phyloP scores from a whole-genome alignment of 1,284 basidiomycete species.

The Ustilago hordei region DNA sequence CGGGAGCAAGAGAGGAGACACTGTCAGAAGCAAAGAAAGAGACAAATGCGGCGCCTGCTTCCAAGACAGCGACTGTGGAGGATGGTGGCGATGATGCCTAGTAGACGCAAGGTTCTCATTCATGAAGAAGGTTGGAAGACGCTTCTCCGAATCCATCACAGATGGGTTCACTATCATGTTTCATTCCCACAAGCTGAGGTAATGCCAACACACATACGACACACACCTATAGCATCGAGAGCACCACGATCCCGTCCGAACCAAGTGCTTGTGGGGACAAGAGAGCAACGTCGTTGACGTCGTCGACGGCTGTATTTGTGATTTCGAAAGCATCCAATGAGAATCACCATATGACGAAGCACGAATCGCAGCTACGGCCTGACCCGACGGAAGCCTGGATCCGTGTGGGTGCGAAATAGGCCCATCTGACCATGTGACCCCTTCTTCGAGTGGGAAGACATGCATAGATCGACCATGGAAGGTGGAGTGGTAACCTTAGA shows the following conservation, averaged over 20 bases:
- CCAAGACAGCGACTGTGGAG: constrained; percentile 36
- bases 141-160: background rate
- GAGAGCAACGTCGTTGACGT: background rate
- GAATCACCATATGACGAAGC: background rate
- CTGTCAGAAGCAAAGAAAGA: constrained; percentile 1
- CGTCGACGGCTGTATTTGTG: background rate
- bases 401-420: background rate
- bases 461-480: background rate
- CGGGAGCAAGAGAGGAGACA: constrained; percentile 12
- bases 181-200: background rate
- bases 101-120: background rate
- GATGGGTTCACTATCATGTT: background rate
- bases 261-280: background rate
- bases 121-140: no score
- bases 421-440: background rate
- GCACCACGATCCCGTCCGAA: background rate
- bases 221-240: background rate
- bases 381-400: constrained; percentile 1
- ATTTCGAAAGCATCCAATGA: background rate
- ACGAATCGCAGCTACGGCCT: background rate
- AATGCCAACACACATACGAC: background rate
- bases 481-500: background rate
- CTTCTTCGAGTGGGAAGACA: background rate
- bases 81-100: constrained; percentile 32
- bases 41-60: background rate